Percentiles rank a stretch among this genome's conserved stretches.
Conservation (phyloP, 148 eudicot species). For the Tetragonia tetragonoides region DNA sequence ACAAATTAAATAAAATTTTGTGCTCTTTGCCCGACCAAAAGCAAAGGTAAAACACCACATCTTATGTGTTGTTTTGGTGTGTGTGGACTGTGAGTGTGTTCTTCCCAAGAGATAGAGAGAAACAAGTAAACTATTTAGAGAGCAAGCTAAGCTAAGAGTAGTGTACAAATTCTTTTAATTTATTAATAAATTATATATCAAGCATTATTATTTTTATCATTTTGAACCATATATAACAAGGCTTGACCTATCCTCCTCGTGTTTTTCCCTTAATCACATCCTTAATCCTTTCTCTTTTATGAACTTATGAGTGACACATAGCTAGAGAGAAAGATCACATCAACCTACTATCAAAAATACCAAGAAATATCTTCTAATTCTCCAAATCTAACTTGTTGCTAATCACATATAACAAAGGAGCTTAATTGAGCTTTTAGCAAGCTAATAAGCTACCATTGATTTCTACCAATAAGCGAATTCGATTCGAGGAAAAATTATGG, state of each 20-base stretch:
- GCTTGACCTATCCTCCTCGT: constrained; percentile 10
- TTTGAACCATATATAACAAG: constrained; percentile 22
- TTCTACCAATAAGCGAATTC: background rate
- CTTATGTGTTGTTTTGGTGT: constrained; percentile 1
- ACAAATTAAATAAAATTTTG: constrained; percentile 18
- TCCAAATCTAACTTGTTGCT: background rate
- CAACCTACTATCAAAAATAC: background rate
- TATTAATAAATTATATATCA: background rate
- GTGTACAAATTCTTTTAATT: too few species aligned
- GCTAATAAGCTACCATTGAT: too few species aligned
- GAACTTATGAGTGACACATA: constrained; percentile 5
- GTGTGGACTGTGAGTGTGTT: constrained; percentile 1
- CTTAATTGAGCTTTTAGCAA: background rate
- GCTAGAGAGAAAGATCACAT: background rate
- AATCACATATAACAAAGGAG: background rate
- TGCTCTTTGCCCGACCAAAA: constrained; percentile 29
- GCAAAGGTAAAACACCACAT: constrained; percentile 25
- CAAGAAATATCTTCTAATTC: background rate
- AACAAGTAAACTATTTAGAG: background rate
- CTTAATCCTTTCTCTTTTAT: constrained; percentile 16
- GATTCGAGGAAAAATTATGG: constrained; percentile 29
- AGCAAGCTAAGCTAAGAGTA: too few species aligned
- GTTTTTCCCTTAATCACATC: constrained; percentile 30
- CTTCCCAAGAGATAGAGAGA: background rate
- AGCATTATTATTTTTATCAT: background rate